Percentiles rank a stretch among this genome's conserved stretches.
Conservation (phyloP, 2,329 filamentous ascomycete species). For the Curvularia sp. region DNA sequence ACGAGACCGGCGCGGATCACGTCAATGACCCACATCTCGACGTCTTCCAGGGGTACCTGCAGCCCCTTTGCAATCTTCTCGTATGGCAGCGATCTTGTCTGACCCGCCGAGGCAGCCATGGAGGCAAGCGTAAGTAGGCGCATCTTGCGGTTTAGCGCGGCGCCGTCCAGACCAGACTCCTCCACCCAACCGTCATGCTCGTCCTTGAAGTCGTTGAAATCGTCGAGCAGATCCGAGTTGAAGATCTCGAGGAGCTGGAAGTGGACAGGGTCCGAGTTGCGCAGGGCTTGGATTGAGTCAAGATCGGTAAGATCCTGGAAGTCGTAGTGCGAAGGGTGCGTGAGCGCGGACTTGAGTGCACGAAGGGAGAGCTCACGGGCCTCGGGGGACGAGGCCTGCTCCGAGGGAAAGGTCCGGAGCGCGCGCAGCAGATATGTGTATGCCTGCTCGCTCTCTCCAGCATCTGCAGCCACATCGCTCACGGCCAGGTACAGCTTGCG, state of each 20-base stretch:
- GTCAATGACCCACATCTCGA: slow-evolving; percentile 99
- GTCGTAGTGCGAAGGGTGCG: slow-evolving; percentile 71
- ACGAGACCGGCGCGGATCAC: slow-evolving; percentile 94
- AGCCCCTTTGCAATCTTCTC: slow-evolving; percentile 82
- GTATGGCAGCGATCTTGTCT: slow-evolving; percentile 88
- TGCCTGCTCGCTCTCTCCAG: slow-evolving; percentile 76
- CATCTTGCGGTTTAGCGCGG: slow-evolving; percentile 89
- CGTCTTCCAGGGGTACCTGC: slow-evolving; percentile 80
- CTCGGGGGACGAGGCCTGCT: slow-evolving; percentile 62
- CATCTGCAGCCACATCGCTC: slow-evolving; percentile 78
- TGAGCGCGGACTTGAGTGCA: slow-evolving; percentile 71
- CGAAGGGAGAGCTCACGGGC: slow-evolving; percentile 67
- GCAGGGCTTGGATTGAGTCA: slow-evolving; percentile 83
- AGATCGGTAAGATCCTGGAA: slow-evolving; percentile 74
- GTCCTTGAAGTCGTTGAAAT: slow-evolving; percentile 94
- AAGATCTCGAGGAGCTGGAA: slow-evolving; percentile 96
- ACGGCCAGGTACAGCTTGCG: slow-evolving; percentile 85
- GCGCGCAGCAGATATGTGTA: slow-evolving; percentile 78
- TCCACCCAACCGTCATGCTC: slow-evolving; percentile 88
- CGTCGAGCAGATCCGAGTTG: slow-evolving; percentile 89
- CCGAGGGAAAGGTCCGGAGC: slow-evolving; percentile 74
- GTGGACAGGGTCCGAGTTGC: slow-evolving; percentile 81
- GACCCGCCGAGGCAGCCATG: slow-evolving; percentile 77
- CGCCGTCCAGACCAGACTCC: slow-evolving; percentile 73
- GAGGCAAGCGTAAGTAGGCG: slow-evolving; percentile 91